Conservation (phyloP, 208 protist species). For the Acanthamoeba lenticulata region DNA sequence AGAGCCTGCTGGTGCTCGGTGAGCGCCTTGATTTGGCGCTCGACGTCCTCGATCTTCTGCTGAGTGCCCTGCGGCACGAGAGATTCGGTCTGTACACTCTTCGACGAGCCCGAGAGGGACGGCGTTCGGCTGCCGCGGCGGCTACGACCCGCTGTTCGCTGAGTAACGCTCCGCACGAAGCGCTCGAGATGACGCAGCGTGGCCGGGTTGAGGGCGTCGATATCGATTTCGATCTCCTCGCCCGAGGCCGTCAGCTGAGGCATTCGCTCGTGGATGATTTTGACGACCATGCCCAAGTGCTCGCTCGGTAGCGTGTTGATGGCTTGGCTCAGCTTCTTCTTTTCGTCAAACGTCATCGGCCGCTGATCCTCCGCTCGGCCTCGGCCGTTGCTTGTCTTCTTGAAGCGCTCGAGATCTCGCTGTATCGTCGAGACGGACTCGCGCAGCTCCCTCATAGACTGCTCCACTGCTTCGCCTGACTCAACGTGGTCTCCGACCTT, state of each 20-base stretch:
- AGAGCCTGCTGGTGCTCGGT: background rate
- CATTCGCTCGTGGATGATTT: conserved; percentile 31
- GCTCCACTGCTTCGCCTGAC: background rate
- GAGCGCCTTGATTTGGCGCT: background rate
- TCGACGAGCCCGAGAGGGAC: background rate
- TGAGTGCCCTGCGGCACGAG: background rate
- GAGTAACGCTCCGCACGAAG: background rate
- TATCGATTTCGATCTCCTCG: conserved; percentile 17
- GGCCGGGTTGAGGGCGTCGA: background rate
- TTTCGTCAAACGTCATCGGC: conserved; percentile 17
- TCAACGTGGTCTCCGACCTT: conserved; percentile 1
- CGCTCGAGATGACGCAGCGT: background rate
- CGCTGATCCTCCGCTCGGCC: background rate
- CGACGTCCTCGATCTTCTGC: conserved; percentile 14
- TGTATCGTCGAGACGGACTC: background rate
- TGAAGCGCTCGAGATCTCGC: background rate
- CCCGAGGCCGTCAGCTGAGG: background rate
- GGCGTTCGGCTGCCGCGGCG: background rate
- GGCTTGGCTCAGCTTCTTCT: background rate
- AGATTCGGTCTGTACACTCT: background rate
- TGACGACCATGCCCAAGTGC: background rate
- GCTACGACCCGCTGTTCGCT: background rate
- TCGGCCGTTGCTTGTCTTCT: background rate
- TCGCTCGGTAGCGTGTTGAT: conserved; percentile 17
- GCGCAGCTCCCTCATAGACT: background rate